phyloP scores from a whole-genome alignment of 2,329 filamentous ascomycete genomes.

The Xenoacremonium recifei region DNA sequence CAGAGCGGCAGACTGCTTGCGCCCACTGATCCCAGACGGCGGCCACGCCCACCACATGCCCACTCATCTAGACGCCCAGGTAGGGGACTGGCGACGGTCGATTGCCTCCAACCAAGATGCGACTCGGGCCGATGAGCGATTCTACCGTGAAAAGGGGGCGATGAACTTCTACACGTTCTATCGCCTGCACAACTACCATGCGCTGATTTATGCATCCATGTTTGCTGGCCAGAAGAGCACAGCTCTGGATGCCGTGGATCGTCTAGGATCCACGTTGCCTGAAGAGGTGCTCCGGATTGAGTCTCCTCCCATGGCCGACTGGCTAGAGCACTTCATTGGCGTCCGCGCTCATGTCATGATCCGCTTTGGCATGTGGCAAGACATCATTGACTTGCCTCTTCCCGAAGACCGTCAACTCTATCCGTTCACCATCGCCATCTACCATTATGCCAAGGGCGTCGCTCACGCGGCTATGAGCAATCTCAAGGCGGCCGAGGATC shows the following conservation, averaged over 20 bases:
- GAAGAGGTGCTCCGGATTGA: conserved; percentile 57
- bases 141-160: conserved; percentile 50
- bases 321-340: conserved; percentile 64
- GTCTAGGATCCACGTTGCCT: conserved; percentile 58
- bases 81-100: conserved; percentile 52
- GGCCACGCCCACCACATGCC: conserved; percentile 24
- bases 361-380: conserved; percentile 67
- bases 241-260: conserved; percentile 54
- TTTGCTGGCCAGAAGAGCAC: conserved; percentile 61
- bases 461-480: conserved; percentile 57
- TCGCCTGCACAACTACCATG: conserved; percentile 67
- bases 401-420: conserved; percentile 58
- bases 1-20: conserved; percentile 18
- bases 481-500: conserved; percentile 47
- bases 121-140: conserved; percentile 62
- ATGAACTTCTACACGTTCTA: conserved; percentile 72
- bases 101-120: conserved; percentile 63
- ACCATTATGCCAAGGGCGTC: conserved; percentile 63
- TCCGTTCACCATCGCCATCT: conserved; percentile 63
- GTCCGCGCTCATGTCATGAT: conserved; percentile 65
- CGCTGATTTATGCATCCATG: conserved; percentile 70
- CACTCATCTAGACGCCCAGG: conserved; percentile 19
- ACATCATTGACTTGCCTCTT: conserved; percentile 53
- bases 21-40: conserved; percentile 17
- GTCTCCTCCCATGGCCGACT: conserved; percentile 72